Evolutionary conservation across 129 eudicot species (phyloP).

Genomic region (Lactuca sativa): DNA sequence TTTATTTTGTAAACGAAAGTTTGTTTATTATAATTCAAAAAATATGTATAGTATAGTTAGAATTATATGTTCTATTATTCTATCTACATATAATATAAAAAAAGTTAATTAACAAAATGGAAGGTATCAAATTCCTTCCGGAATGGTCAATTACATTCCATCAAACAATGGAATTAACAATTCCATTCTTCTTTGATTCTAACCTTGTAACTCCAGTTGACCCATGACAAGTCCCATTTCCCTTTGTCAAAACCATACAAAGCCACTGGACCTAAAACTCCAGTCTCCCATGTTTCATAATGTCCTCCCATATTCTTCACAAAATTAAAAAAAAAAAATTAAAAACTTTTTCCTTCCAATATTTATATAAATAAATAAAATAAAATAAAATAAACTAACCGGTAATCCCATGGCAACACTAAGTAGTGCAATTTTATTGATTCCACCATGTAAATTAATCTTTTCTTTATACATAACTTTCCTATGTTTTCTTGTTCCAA

Average conservation of each 20-base stretch:
- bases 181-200: background rate
- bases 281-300: slow-evolving; percentile 85
- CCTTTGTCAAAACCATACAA: slow-evolving; percentile 80
- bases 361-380: background rate
- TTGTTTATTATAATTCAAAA: too few species aligned
- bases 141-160: too few species aligned
- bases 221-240: slow-evolving; percentile 75
- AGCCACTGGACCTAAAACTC: slow-evolving; percentile 87
- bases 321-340: background rate
- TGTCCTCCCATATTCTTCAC: slow-evolving; percentile 86
- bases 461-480: slow-evolving; percentile 51
- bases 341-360: background rate
- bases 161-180: too few species aligned
- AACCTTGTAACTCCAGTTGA: slow-evolving; percentile 90
- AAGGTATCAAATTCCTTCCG: too few species aligned
- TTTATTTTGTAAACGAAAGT: too few species aligned
- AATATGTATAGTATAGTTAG: too few species aligned
- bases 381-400: slow-evolving; percentile 39
- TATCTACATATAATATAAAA: too few species aligned
- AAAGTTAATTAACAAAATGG: too few species aligned
- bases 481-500: slow-evolving; percentile 72
- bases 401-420: slow-evolving; percentile 96
- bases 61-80: too few species aligned
- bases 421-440: slow-evolving; percentile 70
- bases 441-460: slow-evolving; percentile 74